These are phyloP conservation scores for Lentithecium fluviatile DNA, from an alignment of 495 filamentous ascomycete species.

Conservation along the genomic window DNA sequence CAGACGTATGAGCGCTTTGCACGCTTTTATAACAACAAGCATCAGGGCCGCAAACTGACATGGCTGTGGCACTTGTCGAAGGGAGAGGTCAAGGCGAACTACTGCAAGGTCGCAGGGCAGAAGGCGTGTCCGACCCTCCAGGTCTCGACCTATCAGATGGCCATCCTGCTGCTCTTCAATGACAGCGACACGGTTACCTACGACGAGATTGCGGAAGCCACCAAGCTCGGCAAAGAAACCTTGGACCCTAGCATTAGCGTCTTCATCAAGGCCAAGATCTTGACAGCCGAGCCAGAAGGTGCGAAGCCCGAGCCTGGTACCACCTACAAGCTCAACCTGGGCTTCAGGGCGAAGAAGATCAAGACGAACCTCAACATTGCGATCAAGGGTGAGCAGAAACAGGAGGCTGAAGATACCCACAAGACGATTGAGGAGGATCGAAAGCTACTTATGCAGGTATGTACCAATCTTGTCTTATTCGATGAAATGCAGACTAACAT, in stretches of 20 bases:
- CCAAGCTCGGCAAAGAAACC: slow-evolving; percentile 71
- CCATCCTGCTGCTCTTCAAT: slow-evolving; percentile 93
- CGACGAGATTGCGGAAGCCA: slow-evolving; percentile 79
- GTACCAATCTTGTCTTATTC: slow-evolving; percentile 40
- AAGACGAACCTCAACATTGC: slow-evolving; percentile 93
- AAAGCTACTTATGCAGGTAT: slow-evolving; percentile 92
- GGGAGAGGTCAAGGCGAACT: slow-evolving; percentile 92
- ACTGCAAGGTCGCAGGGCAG: slow-evolving; percentile 64
- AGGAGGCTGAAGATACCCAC: slow-evolving; percentile 93
- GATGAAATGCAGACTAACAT: slow-evolving; percentile 20
- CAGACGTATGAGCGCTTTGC: slow-evolving; percentile 86
- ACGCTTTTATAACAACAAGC: slow-evolving; percentile 91
- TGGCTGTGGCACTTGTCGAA: slow-evolving; percentile 99
- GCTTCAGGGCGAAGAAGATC: slow-evolving; percentile 97
- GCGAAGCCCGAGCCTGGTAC: slow-evolving; percentile 75
- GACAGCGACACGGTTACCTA: slow-evolving; percentile 81
- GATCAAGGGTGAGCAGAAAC: slow-evolving; percentile 91
- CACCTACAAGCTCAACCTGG: slow-evolving; percentile 77
- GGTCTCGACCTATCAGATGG: slow-evolving; percentile 97
- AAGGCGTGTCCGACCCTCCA: slow-evolving; percentile 97
- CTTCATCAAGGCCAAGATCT: slow-evolving; percentile 85
- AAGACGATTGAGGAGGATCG: slow-evolving; percentile 99
- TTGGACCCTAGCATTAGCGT: slow-evolving; percentile 82
- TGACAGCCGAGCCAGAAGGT: slow-evolving; percentile 65
- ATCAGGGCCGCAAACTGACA: slow-evolving; percentile 91